Base-by-base conservation (phyloP, 805 yeast genomes). In the Yamadazyma akitaensis region DNA sequence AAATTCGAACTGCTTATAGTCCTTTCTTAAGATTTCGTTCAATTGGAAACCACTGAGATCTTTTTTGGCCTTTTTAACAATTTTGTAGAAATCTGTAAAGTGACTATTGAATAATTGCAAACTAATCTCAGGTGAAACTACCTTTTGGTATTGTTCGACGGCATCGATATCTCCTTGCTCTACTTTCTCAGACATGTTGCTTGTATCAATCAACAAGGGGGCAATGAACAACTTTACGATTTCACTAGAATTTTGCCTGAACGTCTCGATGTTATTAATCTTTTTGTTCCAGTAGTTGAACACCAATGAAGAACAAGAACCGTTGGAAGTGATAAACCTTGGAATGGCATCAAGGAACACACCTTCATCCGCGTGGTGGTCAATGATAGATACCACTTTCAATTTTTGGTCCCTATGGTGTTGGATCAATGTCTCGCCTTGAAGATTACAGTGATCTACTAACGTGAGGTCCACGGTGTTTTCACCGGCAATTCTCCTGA, bases 381-480 rank as follows among this genome's bases (percentile, higher is more conserved):
- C 99, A 21, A 94, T 79, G 6, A 94, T 80, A 0, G 82, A 35
- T 16, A 35, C 45, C 5, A 62, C 55, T 7, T 48, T 58, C 5
- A 63, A 42, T 8, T 53, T 49, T 2, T 58, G 53, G 2, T 59
- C 44, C 11, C 68, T 55, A 38, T 61, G 61, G 8, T 58, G 48
- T 14, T 57, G 60, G 12, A 56, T 60, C 43, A 76, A 57, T 1
- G 66, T 61, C 25, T 58, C 72, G 12, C 82, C 86, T 53, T 77
- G 90, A 21, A 83, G 72, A 30, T 70, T 68, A 57, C 92, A 90
- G 64, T 89, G 96, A 60, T 92, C 99, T 2, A 94, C 97, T 33
- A 92, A 67, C 2, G 82, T 71, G 17, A 73, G 43, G 4, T 53
- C 51, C 4, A 55, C 55, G 3, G 26, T 26, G n/a, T n/a, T 13